Evolutionary conservation across 75 land plant species (phyloP).

Genomic region (Larix kaempferi): DNA sequence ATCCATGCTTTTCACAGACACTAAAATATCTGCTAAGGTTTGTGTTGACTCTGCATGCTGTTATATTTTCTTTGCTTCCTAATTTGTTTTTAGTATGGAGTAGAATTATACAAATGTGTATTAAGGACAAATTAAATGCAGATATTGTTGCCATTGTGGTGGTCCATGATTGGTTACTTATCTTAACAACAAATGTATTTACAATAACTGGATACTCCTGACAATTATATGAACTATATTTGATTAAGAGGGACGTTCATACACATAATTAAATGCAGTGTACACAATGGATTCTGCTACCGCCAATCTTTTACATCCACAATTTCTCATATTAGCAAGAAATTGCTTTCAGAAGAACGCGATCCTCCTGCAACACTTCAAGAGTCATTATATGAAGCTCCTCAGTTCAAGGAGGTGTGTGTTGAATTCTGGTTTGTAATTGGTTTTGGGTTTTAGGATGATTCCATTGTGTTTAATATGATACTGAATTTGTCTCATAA

Average conservation of each 20-base stretch:
- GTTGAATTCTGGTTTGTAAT: background rate
- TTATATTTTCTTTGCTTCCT: background rate
- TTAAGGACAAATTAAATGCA: background rate
- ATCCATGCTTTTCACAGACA: slow-evolving; percentile 88
- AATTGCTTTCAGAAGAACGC: slow-evolving; percentile 79
- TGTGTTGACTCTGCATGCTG: background rate
- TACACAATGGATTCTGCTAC: slow-evolving; percentile 84
- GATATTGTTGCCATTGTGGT: background rate
- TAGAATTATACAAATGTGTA: background rate
- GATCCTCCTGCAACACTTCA: slow-evolving; percentile 83
- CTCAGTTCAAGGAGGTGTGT: slow-evolving; percentile 86
- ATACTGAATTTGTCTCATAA: background rate
- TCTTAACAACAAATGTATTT: background rate
- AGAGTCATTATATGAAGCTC: slow-evolving; percentile 73
- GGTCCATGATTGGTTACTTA: background rate
- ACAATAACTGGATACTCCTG: background rate
- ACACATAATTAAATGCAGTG: slow-evolving; percentile 37
- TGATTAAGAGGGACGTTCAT: background rate
- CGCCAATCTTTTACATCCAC: slow-evolving; percentile 75
- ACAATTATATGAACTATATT: no score
- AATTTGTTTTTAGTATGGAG: background rate
- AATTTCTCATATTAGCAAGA: slow-evolving; percentile 67
- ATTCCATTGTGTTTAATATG: background rate
- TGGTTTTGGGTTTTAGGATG: background rate
- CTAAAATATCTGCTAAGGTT: slow-evolving; percentile 92